phyloP scores from a whole-genome alignment of 352 stramenopile genomes.

The Stramenopiles sp. region DNA sequence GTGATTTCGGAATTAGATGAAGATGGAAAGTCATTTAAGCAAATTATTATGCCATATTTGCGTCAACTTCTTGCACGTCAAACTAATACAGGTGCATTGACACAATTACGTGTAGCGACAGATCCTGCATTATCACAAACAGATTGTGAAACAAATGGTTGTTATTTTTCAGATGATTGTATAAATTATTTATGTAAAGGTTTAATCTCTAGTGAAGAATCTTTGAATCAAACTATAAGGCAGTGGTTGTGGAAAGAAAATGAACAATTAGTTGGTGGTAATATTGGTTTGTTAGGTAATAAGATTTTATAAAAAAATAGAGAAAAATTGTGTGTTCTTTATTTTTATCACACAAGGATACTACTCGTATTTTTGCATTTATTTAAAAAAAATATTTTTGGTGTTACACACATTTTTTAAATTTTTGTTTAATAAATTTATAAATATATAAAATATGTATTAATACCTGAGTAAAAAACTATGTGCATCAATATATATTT shows the following conservation, averaged over 20 bases:
- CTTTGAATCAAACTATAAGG: not conserved
- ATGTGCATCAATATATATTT: too few species aligned
- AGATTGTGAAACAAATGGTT: not conserved
- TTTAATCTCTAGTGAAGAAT: not conserved
- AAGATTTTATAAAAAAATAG: too few species aligned
- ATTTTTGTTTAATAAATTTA: too few species aligned
- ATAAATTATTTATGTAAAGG: not conserved
- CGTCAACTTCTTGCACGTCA: not conserved
- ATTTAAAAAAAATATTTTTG: too few species aligned
- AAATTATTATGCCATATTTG: not conserved
- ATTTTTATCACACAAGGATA: too few species aligned
- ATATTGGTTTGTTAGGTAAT: too few species aligned
- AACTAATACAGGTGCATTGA: not conserved
- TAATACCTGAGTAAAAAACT: too few species aligned
- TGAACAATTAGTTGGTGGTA: not conserved
- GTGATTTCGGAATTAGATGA: not conserved
- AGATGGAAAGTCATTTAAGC: not conserved
- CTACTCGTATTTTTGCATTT: too few species aligned
- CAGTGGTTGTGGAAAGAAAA: not conserved
- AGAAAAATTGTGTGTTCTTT: too few species aligned
- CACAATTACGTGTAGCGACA: not conserved
- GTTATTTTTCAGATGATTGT: not conserved
- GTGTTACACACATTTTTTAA: too few species aligned
- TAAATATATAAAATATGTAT: too few species aligned
- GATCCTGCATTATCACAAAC: not conserved